Evolutionary conservation across 768 basidiomycete genomes (phyloP), one percentile per base, ranked within the genome.

Genomic region (Fomitopsis serialis): DNA sequence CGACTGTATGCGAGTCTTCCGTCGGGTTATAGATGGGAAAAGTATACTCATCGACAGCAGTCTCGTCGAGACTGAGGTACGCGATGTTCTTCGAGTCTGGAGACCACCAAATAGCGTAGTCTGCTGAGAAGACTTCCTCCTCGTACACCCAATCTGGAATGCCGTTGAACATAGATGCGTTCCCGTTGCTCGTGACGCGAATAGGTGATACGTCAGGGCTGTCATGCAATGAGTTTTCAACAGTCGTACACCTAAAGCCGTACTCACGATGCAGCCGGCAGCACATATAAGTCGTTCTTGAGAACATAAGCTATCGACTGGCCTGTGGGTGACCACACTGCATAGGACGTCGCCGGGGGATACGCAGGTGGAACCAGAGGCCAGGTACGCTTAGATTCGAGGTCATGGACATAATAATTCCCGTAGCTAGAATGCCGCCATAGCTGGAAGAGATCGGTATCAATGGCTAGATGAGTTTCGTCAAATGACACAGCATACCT

Each of bases 101-200:
- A 10, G 89, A 87, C 88, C 90, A 98, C 93, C 93, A 98, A 4
- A 96, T 73, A 0, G 94, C 85, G 45, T 68, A 82, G 63, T 93
- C 81, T 36, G 71, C 64, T 2, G 77, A 71, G 60, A 93, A 88
- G 22, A 98, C 82, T 66, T 97, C 93, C 65, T 96, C 92, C 67
- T 96, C 93, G 68, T 95, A 95, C 4, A 98, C 96, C 96, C 97
- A 98, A 66, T 97, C 93, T 0, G 93, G 91, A 1, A 97, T 89
- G 7, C 97, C 97, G 62, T 98, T 84, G 75, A 98, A 97, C 15
- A 95, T 75, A 0, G 88, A 87, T 0, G 82, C 77, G 48, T 87
- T 89, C 0, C 97, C 97, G 13, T 85, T 81, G 1, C 75, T 72
- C 1, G 96, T 99, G 10, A 98, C 76, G 10, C 87, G 85, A 47